These are phyloP conservation scores for Solanum sejunctum DNA, from an alignment of 257 asterid genomes.

Conservation along the genomic window DNA sequence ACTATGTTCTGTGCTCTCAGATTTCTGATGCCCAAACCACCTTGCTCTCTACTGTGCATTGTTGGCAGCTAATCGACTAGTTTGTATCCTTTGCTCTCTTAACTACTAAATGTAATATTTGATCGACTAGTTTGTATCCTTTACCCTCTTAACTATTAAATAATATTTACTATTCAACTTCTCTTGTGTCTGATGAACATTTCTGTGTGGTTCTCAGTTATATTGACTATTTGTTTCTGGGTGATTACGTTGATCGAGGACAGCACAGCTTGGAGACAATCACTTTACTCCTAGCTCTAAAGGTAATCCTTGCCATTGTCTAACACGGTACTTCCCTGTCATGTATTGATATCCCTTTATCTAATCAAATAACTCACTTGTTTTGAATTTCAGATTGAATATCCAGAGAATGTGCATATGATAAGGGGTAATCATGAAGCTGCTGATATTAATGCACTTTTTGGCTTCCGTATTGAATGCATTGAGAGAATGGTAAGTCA, in stretches of 20 bases:
- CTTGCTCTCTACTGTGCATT: no score
- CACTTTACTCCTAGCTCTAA: slow-evolving; percentile 89
- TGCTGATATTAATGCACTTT: slow-evolving; percentile 97
- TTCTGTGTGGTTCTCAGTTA: slow-evolving; percentile 48
- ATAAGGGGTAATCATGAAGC: slow-evolving; percentile 99
- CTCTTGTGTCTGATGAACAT: slow-evolving; percentile 1
- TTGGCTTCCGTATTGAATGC: slow-evolving; percentile 98
- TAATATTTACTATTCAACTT: not conserved
- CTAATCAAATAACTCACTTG: not conserved
- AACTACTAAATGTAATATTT: no score
- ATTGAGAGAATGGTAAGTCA: slow-evolving; percentile 91
- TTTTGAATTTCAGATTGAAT: slow-evolving; percentile 56
- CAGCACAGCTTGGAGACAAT: slow-evolving; percentile 99
- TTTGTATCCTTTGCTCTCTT: no score
- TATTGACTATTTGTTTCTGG: slow-evolving; percentile 91
- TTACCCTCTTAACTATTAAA: not conserved
- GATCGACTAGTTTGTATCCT: no score
- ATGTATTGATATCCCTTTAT: not conserved
- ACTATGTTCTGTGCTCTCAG: no score
- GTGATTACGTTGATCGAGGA: slow-evolving; percentile 99
- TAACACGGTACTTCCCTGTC: not conserved
- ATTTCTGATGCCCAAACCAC: no score
- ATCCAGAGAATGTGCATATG: slow-evolving; percentile 92
- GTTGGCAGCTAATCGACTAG: no score
- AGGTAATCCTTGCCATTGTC: slow-evolving; percentile 34